Conservation (phyloP, 495 filamentous ascomycete genomes). For the Parathielavia hyrcaniae region DNA sequence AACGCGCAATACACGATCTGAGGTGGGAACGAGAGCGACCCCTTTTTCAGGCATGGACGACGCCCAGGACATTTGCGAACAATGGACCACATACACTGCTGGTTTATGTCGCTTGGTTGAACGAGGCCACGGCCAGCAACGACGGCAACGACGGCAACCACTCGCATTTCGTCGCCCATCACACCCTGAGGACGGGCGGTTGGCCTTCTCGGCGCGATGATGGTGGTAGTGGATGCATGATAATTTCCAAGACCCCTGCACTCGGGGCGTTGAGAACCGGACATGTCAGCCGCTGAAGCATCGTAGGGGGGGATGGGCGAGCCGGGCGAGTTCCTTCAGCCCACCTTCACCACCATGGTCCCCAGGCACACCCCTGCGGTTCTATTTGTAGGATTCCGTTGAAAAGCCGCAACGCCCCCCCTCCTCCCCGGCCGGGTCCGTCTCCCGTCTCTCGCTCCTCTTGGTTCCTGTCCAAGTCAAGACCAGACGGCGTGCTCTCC, state of each 20-base stretch:
- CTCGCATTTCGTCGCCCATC: background rate
- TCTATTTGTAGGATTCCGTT: constrained; percentile 10
- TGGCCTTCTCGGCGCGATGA: background rate
- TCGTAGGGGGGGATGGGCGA: constrained; percentile 1
- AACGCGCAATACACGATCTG: too few species aligned
- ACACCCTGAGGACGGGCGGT: background rate
- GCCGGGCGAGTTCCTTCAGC: background rate
- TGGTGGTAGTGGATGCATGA: background rate
- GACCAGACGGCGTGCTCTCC: constrained; percentile 35
- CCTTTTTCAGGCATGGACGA: too few species aligned
- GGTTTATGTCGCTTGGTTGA: too few species aligned
- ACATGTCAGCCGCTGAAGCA: background rate
- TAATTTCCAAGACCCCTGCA: constrained; percentile 9
- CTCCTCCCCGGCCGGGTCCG: too few species aligned
- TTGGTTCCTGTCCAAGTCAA: constrained; percentile 30
- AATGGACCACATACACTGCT: too few species aligned
- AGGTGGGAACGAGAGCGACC: too few species aligned
- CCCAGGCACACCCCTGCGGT: background rate
- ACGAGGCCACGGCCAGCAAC: too few species aligned
- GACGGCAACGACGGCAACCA: too few species aligned
- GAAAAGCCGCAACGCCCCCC: constrained; percentile 20
- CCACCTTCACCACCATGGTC: background rate
- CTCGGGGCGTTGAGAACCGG: background rate
- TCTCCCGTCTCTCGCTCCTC: constrained; percentile 15
- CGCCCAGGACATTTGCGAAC: too few species aligned